These are phyloP conservation scores for Ceratocystis variospora DNA, from an alignment of 2,329 filamentous ascomycete species.

Conservation along the genomic window DNA sequence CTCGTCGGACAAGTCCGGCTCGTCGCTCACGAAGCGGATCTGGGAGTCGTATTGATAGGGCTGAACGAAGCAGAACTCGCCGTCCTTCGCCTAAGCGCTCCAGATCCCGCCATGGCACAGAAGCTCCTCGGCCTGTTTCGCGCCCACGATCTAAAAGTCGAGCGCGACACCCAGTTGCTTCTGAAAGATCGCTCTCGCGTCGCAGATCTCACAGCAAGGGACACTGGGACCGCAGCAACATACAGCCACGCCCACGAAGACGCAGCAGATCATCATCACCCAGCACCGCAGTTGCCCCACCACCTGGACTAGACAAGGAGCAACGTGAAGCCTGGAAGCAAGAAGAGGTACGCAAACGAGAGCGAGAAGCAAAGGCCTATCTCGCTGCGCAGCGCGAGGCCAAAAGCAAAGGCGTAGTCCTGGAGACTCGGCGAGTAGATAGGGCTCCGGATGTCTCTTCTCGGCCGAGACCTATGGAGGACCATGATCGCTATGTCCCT, in stretches of 20 bases:
- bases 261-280: conserved; percentile 34
- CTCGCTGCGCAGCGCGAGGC: conserved; percentile 48
- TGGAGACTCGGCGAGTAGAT: conserved; percentile 25
- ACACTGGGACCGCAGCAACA: conserved; percentile 22
- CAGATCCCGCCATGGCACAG: conserved; percentile 22
- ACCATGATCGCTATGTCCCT: conserved; percentile 35
- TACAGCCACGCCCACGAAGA: conserved; percentile 29
- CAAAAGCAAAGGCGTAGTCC: conserved; percentile 42
- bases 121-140: not conserved
- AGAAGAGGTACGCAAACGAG: conserved; percentile 47
- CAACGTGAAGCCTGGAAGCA: conserved; percentile 45
- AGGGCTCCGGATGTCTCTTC: conserved; percentile 30
- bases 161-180: conserved; percentile 19
- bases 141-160: conserved; percentile 16
- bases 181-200: conserved; percentile 13
- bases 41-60: conserved; percentile 18
- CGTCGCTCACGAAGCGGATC: conserved; percentile 26
- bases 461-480: conserved; percentile 23
- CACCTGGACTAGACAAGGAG: conserved; percentile 33
- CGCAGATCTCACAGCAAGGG: conserved; percentile 5
- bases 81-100: conserved; percentile 16
- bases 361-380: conserved; percentile 51
- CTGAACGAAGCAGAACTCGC: conserved; percentile 28
- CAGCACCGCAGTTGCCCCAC: conserved; percentile 27
- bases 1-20: conserved; percentile 23